These are phyloP conservation scores for Nephromyces sp. DNA, from an alignment of 169 alveolate genomes.

Conservation along the genomic window DNA sequence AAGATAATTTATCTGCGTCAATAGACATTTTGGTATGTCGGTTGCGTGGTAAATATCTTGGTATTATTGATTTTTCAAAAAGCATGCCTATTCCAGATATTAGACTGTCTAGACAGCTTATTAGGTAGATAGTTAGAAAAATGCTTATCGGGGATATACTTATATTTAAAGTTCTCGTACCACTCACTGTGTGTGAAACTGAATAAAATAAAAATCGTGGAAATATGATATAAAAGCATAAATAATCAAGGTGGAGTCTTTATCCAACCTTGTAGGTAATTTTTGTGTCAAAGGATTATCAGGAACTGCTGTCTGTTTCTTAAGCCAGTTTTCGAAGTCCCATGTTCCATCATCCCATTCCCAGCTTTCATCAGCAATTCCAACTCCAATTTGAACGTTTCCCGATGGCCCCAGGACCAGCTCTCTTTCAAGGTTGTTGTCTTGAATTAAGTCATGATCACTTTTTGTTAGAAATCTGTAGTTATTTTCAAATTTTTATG, in stretches of 20 bases:
- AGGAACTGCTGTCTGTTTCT: constrained; percentile 64
- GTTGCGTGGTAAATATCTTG: too few relatives aligned
- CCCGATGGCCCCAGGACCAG: constrained; percentile 73
- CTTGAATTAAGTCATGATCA: background rate
- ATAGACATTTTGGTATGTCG: too few relatives aligned
- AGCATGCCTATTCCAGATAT: background rate
- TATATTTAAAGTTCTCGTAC: constrained; percentile 61
- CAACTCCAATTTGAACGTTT: constrained; percentile 64
- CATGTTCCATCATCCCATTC: constrained; percentile 76
- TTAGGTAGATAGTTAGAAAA: constrained; percentile 52
- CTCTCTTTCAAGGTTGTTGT: constrained; percentile 53
- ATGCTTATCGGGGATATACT: constrained; percentile 64
- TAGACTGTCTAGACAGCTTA: background rate
- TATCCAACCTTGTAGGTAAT: constrained; percentile 35
- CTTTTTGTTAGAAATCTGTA: background rate
- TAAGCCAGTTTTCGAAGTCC: constrained; percentile 64
- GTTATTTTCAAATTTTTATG: background rate
- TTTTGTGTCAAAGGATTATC: constrained; percentile 40
- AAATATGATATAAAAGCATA: too few relatives aligned
- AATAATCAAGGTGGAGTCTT: too few relatives aligned
- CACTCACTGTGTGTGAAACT: constrained; percentile 59
- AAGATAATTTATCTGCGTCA: too few relatives aligned
- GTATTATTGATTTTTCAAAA: too few relatives aligned
- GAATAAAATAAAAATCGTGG: constrained; percentile 7
- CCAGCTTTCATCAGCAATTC: constrained; percentile 50